Conservation (phyloP, 371 early-diverging fungal species). For the Entomophthora muscae region DNA sequence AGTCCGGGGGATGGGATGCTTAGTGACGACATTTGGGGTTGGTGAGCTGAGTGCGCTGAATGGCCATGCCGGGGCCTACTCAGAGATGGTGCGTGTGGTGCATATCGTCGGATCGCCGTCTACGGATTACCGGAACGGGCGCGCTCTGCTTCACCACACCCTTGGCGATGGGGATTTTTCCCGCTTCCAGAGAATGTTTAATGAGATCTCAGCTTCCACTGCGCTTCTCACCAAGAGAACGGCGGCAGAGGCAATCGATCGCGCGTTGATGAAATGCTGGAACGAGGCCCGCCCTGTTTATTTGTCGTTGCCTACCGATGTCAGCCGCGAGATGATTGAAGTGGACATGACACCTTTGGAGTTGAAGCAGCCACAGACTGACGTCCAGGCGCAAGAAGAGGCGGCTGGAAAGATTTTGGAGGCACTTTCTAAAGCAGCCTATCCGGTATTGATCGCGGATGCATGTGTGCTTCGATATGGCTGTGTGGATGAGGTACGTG, state of each 20-base stretch:
- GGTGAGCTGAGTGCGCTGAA: constrained; percentile 30
- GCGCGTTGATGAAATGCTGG: constrained; percentile 13
- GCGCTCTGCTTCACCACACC: constrained; percentile 28
- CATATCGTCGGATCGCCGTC: constrained; percentile 26
- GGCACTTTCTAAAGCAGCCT: constrained; percentile 16
- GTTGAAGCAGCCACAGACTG: constrained; percentile 13
- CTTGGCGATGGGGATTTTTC: constrained; percentile 30
- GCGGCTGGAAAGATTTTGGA: constrained; percentile 14
- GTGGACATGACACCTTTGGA: constrained; percentile 11
- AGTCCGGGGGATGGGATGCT: constrained; percentile 18
- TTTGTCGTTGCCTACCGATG: constrained; percentile 25
- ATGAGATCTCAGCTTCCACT: constrained; percentile 12
- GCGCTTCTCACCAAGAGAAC: constrained; percentile 22
- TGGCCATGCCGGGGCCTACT: constrained; percentile 29
- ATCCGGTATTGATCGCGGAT: constrained; percentile 23
- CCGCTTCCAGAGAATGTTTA: constrained; percentile 15
- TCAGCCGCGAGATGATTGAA: constrained; percentile 16
- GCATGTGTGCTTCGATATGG: constrained; percentile 21
- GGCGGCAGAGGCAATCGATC: constrained; percentile 23
- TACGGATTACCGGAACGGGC: constrained; percentile 13
- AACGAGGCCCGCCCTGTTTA: constrained; percentile 16
- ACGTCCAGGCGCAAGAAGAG: constrained; percentile 13
- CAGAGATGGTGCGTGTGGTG: constrained; percentile 31
- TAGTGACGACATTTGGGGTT: constrained; percentile 34
- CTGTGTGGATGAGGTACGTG: constrained; percentile 13